Evolutionary conservation across 2,329 filamentous ascomycete species (phyloP).

Genomic region (Arachnomyces sp.): DNA sequence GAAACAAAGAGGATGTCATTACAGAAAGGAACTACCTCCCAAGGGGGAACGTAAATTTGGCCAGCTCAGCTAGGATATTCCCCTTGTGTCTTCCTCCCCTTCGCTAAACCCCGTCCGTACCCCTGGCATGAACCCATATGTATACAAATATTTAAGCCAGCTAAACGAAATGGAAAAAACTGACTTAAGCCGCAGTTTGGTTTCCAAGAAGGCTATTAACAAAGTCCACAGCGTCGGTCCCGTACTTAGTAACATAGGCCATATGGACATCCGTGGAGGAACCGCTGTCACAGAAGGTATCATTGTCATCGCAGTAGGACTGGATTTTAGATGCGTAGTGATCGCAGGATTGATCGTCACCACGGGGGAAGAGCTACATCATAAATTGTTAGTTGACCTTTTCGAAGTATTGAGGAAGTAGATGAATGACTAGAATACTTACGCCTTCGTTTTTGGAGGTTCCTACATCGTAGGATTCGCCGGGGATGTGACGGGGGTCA

Average conservation of each 20-base stretch:
- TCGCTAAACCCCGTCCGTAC: too few species aligned
- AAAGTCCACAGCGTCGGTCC: slow-evolving; percentile 1
- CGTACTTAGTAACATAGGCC: slow-evolving; percentile 5
- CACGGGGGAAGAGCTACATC: slow-evolving; percentile 7
- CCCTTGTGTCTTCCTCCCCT: too few species aligned
- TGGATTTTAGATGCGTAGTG: not conserved
- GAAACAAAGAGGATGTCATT: too few species aligned
- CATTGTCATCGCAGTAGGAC: slow-evolving; percentile 4
- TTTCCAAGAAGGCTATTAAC: slow-evolving; percentile 2
- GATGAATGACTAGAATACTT: not conserved
- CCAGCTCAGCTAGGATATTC: too few species aligned
- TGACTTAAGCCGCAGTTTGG: too few species aligned
- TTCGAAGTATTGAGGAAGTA: not conserved
- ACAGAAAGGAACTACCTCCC: too few species aligned
- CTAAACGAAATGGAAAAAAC: too few species aligned
- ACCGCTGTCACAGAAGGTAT: slow-evolving; percentile 4
- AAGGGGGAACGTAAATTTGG: too few species aligned
- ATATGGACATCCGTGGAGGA: slow-evolving; percentile 1
- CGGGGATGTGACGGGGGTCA: slow-evolving; percentile 16
- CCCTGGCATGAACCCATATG: too few species aligned
- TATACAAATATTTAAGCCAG: too few species aligned
- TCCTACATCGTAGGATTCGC: slow-evolving; percentile 15
- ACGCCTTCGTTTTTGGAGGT: slow-evolving; percentile 13
- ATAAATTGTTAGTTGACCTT: too few species aligned
- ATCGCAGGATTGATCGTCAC: not conserved